phyloP scores from a whole-genome alignment of 495 filamentous ascomycete genomes.

The Hypoxylon fragiforme region DNA sequence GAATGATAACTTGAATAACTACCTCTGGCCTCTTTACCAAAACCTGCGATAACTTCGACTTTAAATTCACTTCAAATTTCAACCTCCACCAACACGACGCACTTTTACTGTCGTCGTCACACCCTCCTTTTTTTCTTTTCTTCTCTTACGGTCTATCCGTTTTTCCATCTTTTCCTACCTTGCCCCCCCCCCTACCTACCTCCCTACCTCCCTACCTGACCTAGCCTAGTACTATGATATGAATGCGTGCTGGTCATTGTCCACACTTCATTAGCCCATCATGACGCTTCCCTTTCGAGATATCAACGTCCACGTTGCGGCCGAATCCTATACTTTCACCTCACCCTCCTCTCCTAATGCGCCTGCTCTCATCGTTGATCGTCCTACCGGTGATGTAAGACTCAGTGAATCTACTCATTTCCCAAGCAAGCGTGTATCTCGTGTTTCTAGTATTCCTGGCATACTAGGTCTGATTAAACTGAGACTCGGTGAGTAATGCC shows the following conservation, averaged over 20 bases:
- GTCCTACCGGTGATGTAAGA: slow-evolving; percentile 89
- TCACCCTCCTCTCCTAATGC: slow-evolving; percentile 91
- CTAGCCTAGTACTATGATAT: too few relatives aligned
- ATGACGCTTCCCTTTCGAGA: slow-evolving; percentile 84
- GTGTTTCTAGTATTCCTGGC: slow-evolving; percentile 77
- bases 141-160: not conserved
- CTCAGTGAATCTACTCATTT: slow-evolving; percentile 76
- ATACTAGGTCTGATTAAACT: slow-evolving; percentile 90
- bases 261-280: slow-evolving; percentile 24
- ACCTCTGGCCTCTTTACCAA: not conserved
- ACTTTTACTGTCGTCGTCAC: slow-evolving; percentile 18
- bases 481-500: slow-evolving; percentile 69
- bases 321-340: slow-evolving; percentile 92
- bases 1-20: not conserved
- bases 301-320: slow-evolving; percentile 90
- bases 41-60: too few relatives aligned
- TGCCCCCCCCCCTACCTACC: too few relatives aligned
- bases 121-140: slow-evolving; percentile 19
- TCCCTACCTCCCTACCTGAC: too few relatives aligned
- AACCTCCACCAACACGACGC: slow-evolving; percentile 24
- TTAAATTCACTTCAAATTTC: slow-evolving; percentile 18
- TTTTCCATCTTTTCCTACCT: slow-evolving; percentile 3
- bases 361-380: slow-evolving; percentile 82
- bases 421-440: slow-evolving; percentile 76
- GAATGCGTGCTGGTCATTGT: slow-evolving; percentile 27